phyloP scores from a whole-genome alignment of 2,329 filamentous ascomycete genomes.

The Aspergillus glaucus region DNA sequence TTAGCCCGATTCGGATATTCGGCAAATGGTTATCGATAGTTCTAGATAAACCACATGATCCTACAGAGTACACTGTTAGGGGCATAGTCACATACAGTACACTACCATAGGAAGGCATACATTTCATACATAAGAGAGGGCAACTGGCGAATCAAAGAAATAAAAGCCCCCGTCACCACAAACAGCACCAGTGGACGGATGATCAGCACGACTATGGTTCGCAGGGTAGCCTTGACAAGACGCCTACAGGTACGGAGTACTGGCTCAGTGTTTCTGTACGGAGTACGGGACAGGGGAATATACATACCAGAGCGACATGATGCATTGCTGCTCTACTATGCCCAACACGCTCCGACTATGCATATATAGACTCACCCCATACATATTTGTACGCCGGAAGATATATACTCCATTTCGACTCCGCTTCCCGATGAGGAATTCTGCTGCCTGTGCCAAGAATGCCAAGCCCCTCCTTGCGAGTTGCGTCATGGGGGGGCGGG shows the following conservation, averaged over 20 bases:
- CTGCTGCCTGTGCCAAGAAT: not conserved
- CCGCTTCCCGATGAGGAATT: not conserved
- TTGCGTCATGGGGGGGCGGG: too few relatives aligned
- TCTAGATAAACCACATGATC: slow-evolving; percentile 2
- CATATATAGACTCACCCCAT: not conserved
- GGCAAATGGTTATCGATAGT: slow-evolving; percentile 3
- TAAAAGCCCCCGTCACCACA: not conserved
- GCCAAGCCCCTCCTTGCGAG: not conserved
- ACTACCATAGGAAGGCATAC: not conserved
- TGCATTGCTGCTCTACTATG: too few relatives aligned
- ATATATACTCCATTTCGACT: too few relatives aligned
- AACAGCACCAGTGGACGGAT: not conserved
- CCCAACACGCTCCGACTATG: too few relatives aligned
- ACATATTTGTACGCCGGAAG: not conserved
- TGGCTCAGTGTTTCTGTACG: not conserved
- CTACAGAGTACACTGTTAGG: not conserved
- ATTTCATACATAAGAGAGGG: slow-evolving; percentile 1
- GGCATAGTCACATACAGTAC: not conserved
- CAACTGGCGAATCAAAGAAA: not conserved
- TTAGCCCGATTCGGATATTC: not conserved
- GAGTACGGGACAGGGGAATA: too few relatives aligned
- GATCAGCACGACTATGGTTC: not conserved
- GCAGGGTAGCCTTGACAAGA: not conserved
- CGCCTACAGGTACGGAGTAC: not conserved
- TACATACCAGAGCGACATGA: too few relatives aligned